Base-by-base conservation (phyloP, 2,329 filamentous ascomycete genomes). In the Mycosphaerella sp. region DNA sequence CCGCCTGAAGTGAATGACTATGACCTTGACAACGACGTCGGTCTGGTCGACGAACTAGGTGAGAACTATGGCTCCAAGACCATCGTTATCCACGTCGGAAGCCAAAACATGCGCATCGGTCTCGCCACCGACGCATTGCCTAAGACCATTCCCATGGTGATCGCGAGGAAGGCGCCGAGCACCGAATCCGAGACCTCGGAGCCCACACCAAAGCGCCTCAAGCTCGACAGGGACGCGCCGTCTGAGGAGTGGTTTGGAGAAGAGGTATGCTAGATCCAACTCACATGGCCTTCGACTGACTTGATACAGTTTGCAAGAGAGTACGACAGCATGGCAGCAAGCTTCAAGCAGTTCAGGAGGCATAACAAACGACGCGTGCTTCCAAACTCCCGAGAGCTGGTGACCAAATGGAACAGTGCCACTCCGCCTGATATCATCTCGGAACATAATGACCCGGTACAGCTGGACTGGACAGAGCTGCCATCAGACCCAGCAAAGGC, bases 381-480 rank as follows among this genome's bases (percentile, higher is more conserved):
- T 44, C 93, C 93, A n/a, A 97, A 97, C 67, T 96, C 90, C 0
- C 95, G 95, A 69, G 93, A 98, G 65, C 76, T 96, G 52, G 91
- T 96, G 1, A 82, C 90, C 58, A 97, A 95, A 66, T 97, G 87
- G 77, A 98, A 98, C 70, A 82, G 87, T 47, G 81, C 88, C 42
- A 87, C 84, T 0, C 82, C 86, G 30, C 85, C 89, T 6, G 93
- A 97, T 60, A 80, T 85, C 43, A 97, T 98, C 54, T 85, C 87
- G 4, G 87, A 93, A 64, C 93, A 97, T 71, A 98, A 97, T 66
- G 93, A 98, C 64, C 87, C 90, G 0, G 77, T 95, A 60, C 86
- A 93, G 59, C 85, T 97, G 44, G 90, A 97, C 58, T 98, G 93
- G 90, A 98, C 93, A 2, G 89, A 96, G 55, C 74, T 95, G 35